phyloP scores from a whole-genome alignment of 2,329 filamentous ascomycete genomes.

The Claviceps digitariae region DNA sequence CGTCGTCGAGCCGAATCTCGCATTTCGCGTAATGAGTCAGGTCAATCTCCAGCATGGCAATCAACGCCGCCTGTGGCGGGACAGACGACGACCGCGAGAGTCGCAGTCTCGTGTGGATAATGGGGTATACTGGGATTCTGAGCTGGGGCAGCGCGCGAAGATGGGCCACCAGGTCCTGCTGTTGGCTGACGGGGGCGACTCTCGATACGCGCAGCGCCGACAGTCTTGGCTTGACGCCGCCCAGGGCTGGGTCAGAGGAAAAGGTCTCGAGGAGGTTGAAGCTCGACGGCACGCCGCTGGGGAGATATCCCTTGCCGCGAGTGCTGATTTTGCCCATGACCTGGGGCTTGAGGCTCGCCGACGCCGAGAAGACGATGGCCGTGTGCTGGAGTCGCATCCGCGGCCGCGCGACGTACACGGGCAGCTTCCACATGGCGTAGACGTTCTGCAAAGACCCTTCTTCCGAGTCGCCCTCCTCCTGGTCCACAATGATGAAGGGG shows the following conservation, averaged over 20 bases:
- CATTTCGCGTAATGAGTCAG: conserved; percentile 58
- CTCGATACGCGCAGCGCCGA: conserved; percentile 63
- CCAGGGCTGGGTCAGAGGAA: conserved; percentile 48
- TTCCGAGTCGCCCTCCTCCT: conserved; percentile 17
- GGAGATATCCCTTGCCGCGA: conserved; percentile 47
- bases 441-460: conserved; percentile 23
- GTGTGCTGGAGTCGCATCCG: conserved; percentile 54
- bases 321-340: conserved; percentile 13
- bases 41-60: conserved; percentile 62
- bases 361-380: conserved; percentile 49
- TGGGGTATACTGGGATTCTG: conserved; percentile 51
- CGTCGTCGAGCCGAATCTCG: conserved; percentile 46
- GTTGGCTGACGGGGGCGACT: conserved; percentile 53
- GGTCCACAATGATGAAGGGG: conserved; percentile 36
- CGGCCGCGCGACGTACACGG: conserved; percentile 44
- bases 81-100: conserved; percentile 51
- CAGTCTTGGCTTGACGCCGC: conserved; percentile 49
- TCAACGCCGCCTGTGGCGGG: conserved; percentile 45
- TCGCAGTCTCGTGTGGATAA: conserved; percentile 58
- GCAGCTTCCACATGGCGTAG: conserved; percentile 46
- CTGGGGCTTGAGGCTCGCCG: conserved; percentile 44
- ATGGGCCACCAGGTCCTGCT: conserved; percentile 47
- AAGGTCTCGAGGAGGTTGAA: conserved; percentile 70
- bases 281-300: conserved; percentile 53
- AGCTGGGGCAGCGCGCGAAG: conserved; percentile 51